Evolutionary conservation across 768 basidiomycete genomes (phyloP).

Genomic region (Pisolithus sp.): DNA sequence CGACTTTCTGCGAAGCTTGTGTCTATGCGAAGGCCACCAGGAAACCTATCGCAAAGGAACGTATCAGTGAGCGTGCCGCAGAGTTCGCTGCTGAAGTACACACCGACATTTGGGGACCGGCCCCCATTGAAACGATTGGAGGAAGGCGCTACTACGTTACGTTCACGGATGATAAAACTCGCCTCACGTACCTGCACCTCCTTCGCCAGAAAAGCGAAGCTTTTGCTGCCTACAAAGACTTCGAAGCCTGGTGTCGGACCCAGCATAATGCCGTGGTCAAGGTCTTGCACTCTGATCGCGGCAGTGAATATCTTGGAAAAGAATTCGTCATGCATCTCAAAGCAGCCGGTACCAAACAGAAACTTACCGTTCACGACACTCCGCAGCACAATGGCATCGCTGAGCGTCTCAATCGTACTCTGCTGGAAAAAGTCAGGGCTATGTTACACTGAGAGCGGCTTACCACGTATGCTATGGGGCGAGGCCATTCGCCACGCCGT

Average conservation of each 20-base stretch:
- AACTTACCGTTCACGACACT: slow-evolving; percentile 10
- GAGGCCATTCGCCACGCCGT: no score
- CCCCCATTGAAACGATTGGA: neutral
- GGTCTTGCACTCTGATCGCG: slow-evolving; percentile 4
- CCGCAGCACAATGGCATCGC: slow-evolving; percentile 26
- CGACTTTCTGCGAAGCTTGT: slow-evolving; percentile 23
- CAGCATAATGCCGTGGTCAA: neutral
- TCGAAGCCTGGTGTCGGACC: slow-evolving; percentile 4
- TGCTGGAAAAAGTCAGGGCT: slow-evolving; percentile 17
- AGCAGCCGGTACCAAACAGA: neutral
- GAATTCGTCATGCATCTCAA: neutral
- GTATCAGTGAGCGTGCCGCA: neutral
- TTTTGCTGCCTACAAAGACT: slow-evolving; percentile 5
- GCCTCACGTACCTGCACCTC: neutral
- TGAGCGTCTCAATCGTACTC: slow-evolving; percentile 23
- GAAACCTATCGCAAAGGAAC: slow-evolving; percentile 19
- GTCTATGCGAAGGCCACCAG: slow-evolving; percentile 19
- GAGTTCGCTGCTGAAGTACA: slow-evolving; percentile 1
- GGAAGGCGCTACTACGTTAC: slow-evolving; percentile 3
- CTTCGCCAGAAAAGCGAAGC: slow-evolving; percentile 4
- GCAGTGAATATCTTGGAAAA: slow-evolving; percentile 8
- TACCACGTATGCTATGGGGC: slow-evolving; percentile 19
- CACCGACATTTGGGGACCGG: slow-evolving; percentile 5
- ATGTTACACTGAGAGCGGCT: slow-evolving; percentile 15
- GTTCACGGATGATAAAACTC: slow-evolving; percentile 8